Base-by-base conservation (phyloP, 2,329 filamentous ascomycete species). In the Colletotrichum brevisporum region DNA sequence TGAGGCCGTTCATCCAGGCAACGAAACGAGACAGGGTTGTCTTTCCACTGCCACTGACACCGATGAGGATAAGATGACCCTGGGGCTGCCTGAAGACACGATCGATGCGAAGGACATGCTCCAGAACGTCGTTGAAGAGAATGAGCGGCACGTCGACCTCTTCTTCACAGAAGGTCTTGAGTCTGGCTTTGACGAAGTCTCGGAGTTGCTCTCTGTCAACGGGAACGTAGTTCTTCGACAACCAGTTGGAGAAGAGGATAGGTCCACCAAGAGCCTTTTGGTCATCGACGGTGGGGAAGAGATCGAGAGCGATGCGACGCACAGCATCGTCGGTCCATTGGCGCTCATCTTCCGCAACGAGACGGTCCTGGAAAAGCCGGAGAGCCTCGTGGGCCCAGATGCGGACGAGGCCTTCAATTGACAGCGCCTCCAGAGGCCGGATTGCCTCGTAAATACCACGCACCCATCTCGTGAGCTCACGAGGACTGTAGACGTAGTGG, bases 1-100 rank as follows among this genome's bases (percentile, higher is more conserved):
- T 97, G 70, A 99, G 87, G 68, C 97, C 97, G 76, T 99, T 99
- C 96, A 99, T 99, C 96, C 96, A 99, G 54, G 96, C 96, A 70
- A 99, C 96, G 73, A 99, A 99, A 66, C 97, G 92, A 39, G 97
- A 98, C 13, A 99, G 83, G 0, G 96, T 99, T 4, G 96, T 99
- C 85, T 99, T 99, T 82, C 96, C 96, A 85, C 94, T 97, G 74
- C 96, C 97, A 79, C 96, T 99, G 63, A 99, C 96, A 84, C 96
- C 96, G 75, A 99, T 99, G 65, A 99, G 87, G 73, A 99, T 99
- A 71, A 99, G 86, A 87, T 99, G 96, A 64, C 96, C 96, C 79
- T 99, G 96, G 1, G 97, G 96, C 78, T 99, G 96, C 76, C 97
- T 90, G 88, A 99, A 99, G 53, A 99, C 96, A 81, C 96, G 92